Evolutionary conservation across 2,329 filamentous ascomycete species (phyloP), one percentile per base, ranked within the genome.

Genomic region (Penicillium sp.): DNA sequence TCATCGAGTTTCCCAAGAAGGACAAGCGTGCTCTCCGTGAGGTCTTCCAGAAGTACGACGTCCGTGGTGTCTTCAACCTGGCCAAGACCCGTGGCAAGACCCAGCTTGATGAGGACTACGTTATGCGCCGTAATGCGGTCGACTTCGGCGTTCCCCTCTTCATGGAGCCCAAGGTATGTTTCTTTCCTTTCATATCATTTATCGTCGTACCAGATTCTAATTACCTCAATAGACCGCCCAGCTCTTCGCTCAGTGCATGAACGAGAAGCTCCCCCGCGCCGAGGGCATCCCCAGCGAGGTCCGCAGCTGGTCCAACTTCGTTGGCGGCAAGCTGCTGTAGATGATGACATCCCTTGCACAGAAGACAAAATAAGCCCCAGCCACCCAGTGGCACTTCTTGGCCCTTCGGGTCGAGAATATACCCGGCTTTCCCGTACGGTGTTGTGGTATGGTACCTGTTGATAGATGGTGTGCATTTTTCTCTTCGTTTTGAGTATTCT

Each of bases 121-220:
- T 99, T 51, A 97, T 97, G 92, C 85, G 94, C 67, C 85, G 94
- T 71, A 99, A 99, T 69, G 94, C 94, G 25, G 94, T 99, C 50
- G 94, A 99, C 77, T 99, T 99, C 73, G 92, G 92, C 63, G 91
- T 97, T 28, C 94, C 94, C 44, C 80, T 99, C 50, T 97, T 99
- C 75, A 96, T 96, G 92, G 92, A 97, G 79, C 90, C 92, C 48
- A 92, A 94, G 87, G 91, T 95, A 79, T 78, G 84, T 73, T 60
- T 22, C 14, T 10, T 18, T 13, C 4, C 10, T 18, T 18, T 18
- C 5, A 22, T 27, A 6, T 20, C 28, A 30, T 30, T 5, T 2
- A 18, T 10, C 16, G 2, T 8, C 10, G 20, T 30, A 18, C 20
- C 16, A n/a, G 14, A 41, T 27, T 10, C 22, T 25, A 24, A n/a